These are phyloP conservation scores for Epicoccum nigrum DNA, from an alignment of 2,329 filamentous ascomycete genomes.

Conservation along the genomic window DNA sequence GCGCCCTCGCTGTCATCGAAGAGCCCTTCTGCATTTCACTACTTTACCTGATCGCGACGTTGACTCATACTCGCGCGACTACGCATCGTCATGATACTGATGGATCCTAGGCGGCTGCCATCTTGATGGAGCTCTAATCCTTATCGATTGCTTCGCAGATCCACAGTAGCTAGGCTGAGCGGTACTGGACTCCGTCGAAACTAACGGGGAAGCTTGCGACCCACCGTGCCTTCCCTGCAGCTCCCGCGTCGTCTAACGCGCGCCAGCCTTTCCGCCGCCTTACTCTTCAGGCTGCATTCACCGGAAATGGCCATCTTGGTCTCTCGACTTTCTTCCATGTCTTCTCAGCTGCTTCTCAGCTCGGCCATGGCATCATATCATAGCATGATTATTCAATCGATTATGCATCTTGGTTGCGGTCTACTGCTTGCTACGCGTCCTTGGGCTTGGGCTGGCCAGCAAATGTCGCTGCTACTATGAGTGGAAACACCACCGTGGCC, in stretches of 20 bases:
- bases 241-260: conserved; percentile 22
- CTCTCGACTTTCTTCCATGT: no score
- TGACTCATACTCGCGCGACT: conserved; percentile 12
- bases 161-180: conserved; percentile 29
- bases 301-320: not conserved
- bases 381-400: no score
- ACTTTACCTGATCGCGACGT: conserved; percentile 3
- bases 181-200: conserved; percentile 18
- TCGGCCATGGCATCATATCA: no score
- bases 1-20: conserved; percentile 11
- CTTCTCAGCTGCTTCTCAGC: no score
- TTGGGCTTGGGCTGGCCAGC: conserved; percentile 49
- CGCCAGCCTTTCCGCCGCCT: conserved; percentile 19
- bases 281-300: not conserved
- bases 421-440: not conserved
- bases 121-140: conserved; percentile 8
- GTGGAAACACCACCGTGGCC: conserved; percentile 69
- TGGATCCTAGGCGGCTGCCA: conserved; percentile 5
- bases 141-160: conserved; percentile 16
- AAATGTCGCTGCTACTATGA: conserved; percentile 71
- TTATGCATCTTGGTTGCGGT: not conserved
- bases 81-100: conserved; percentile 3
- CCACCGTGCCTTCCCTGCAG: conserved; percentile 31
- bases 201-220: conserved; percentile 27
- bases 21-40: conserved; percentile 12